Evolutionary conservation across 2,329 filamentous ascomycete genomes (phyloP).

Genomic region (Trichoderma simmonsii): DNA sequence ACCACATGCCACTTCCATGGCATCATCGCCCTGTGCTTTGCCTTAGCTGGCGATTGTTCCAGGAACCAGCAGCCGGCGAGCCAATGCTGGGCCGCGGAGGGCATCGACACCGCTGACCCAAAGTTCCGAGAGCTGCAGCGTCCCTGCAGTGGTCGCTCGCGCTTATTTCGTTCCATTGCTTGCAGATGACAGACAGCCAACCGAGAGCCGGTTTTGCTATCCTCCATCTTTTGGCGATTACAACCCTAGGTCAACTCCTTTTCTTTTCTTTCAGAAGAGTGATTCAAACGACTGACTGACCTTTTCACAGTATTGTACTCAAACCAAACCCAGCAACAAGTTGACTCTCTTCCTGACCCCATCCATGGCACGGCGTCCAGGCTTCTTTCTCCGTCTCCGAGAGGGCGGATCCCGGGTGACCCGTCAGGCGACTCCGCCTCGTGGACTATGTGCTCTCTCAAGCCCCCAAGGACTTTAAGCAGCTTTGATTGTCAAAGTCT

Average conservation of each 20-base stretch:
- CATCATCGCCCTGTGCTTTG: background rate
- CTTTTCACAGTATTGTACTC: background rate
- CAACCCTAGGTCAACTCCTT: background rate
- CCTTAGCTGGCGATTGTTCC: background rate
- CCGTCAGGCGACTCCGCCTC: slow-evolving; percentile 20
- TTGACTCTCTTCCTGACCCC: background rate
- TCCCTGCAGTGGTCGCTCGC: slow-evolving; percentile 19
- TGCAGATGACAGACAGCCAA: background rate
- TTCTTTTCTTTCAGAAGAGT: background rate
- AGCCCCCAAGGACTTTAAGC: slow-evolving; percentile 1
- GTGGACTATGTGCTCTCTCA: slow-evolving; percentile 10
- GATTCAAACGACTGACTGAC: background rate
- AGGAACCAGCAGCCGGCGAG: background rate
- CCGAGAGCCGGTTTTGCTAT: background rate
- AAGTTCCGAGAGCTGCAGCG: slow-evolving; percentile 15
- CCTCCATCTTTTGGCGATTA: background rate
- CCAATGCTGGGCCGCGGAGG: slow-evolving; percentile 11
- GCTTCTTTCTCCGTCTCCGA: background rate
- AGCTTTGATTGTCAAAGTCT: background rate
- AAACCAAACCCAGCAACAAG: background rate
- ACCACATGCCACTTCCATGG: background rate
- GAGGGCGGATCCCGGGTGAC: slow-evolving; percentile 10
- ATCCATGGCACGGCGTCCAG: background rate
- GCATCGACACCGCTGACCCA: background rate
- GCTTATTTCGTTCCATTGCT: background rate